Percentiles rank a stretch among this genome's conserved stretches.
Evolutionary conservation across 2,329 filamentous ascomycete species (phyloP).

Genomic region (Metarhizium guizhouense): DNA sequence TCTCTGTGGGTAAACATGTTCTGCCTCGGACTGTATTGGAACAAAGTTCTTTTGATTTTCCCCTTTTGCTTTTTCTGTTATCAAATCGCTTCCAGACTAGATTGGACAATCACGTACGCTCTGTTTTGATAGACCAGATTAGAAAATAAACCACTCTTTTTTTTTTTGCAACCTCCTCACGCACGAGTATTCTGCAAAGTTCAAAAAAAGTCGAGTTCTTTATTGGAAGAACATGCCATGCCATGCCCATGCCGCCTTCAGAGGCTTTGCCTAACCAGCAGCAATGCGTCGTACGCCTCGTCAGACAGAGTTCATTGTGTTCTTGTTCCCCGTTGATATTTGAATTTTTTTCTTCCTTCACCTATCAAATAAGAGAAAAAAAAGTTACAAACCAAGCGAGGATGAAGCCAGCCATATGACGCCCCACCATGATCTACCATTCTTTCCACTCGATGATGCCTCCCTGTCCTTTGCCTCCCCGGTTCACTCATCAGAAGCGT

Average conservation of each 20-base stretch:
- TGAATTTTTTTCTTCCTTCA: not conserved
- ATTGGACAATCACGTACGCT: no score
- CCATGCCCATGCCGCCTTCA: conserved; percentile 22
- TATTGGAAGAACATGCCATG: conserved; percentile 12
- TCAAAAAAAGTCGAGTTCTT: no score
- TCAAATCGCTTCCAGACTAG: no score
- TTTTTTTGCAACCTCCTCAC: no score
- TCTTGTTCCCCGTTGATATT: conserved; percentile 19
- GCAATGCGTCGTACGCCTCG: conserved; percentile 26
- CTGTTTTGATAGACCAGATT: no score
- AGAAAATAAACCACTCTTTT: no score
- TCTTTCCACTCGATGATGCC: conserved; percentile 10
- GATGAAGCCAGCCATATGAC: conserved; percentile 34
- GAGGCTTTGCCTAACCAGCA: conserved; percentile 24
- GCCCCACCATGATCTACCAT: conserved; percentile 34
- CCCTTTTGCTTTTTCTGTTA: no score
- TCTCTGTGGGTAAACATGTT: no score
- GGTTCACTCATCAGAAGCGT: not conserved
- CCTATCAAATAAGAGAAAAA: not conserved
- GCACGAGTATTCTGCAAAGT: no score
- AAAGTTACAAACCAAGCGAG: conserved; percentile 34
- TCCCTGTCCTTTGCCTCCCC: not conserved
- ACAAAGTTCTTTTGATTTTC: no score
- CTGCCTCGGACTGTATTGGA: no score
- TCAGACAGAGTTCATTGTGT: conserved; percentile 15